These are phyloP conservation scores for Pythium apleroticum DNA, from an alignment of 352 stramenopile genomes.

Conservation along the genomic window DNA sequence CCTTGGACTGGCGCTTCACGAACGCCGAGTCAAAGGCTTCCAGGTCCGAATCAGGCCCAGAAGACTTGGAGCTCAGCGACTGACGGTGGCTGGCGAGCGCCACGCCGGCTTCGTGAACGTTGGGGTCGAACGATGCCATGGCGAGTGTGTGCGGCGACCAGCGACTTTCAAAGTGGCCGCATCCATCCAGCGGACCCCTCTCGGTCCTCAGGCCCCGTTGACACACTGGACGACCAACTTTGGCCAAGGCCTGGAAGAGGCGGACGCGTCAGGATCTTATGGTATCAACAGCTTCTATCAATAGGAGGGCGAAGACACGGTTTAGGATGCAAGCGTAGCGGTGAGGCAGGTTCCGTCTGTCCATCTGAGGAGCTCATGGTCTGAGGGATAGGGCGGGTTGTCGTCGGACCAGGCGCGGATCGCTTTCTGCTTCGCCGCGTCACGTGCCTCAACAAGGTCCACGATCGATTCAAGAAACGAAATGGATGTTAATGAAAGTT, in stretches of 20 bases:
- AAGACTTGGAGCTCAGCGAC: not conserved
- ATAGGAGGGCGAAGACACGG: not conserved
- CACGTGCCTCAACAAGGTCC: not conserved
- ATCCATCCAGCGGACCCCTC: not conserved
- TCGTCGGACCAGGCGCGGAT: not conserved
- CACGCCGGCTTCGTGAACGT: not conserved
- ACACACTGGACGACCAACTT: not conserved
- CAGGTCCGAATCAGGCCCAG: not conserved
- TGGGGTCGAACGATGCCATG: slow-evolving; percentile 1
- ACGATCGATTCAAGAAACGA: not conserved
- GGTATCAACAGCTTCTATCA: not conserved
- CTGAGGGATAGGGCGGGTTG: not conserved
- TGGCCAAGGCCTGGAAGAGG: not conserved
- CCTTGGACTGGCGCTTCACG: not conserved
- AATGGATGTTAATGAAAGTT: not conserved
- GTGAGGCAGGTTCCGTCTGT: not conserved
- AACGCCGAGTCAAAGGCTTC: not conserved
- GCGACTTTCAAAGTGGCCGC: not conserved
- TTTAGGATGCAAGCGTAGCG: not conserved
- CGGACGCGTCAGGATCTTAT: slow-evolving; percentile 3
- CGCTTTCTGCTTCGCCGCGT: not conserved
- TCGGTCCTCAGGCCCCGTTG: too few relatives aligned
- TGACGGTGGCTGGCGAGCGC: not conserved
- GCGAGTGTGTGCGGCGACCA: not conserved
- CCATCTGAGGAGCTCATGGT: not conserved